A percentile compares a stretch with the other conserved stretches of the same genome.
Conservation (phyloP, 2,329 filamentous ascomycete species). For the Madurella mycetomatis region DNA sequence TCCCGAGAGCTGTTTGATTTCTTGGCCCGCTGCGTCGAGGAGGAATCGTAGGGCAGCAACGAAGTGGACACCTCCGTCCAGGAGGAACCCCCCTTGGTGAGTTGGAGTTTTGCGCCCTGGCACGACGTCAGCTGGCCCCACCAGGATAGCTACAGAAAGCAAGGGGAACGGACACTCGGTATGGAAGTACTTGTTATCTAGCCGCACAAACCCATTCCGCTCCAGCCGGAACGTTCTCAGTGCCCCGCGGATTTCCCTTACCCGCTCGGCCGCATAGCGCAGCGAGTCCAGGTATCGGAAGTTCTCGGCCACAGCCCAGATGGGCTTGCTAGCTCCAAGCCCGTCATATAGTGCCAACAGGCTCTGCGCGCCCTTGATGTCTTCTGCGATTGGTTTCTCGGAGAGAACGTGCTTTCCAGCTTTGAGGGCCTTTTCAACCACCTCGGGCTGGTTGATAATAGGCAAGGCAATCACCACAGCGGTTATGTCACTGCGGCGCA, state of each 20-base stretch:
- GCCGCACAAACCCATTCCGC: conserved; percentile 40
- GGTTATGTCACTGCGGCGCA: conserved; percentile 49
- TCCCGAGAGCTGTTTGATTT: conserved; percentile 47
- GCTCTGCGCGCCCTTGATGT: conserved; percentile 33
- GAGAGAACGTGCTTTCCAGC: conserved; percentile 67
- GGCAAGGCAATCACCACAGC: conserved; percentile 59
- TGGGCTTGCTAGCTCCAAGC: conserved; percentile 27
- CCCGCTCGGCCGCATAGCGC: conserved; percentile 21
- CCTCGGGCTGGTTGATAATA: conserved; percentile 55
- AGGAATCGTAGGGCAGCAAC: conserved; percentile 59
- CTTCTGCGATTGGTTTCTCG: conserved; percentile 64
- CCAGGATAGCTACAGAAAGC: background rate
- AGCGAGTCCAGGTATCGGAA: conserved; percentile 53
- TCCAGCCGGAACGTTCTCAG: conserved; percentile 37
- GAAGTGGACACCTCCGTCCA: conserved; percentile 73
- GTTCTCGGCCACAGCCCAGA: conserved; percentile 67
- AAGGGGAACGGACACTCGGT: conserved; percentile 37
- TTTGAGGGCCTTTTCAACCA: conserved; percentile 54
- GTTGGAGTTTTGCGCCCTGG: conserved; percentile 62
- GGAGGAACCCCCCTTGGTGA: conserved; percentile 71
- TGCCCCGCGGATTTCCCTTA: conserved; percentile 27
- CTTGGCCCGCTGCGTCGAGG: conserved; percentile 44
- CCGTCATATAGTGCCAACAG: conserved; percentile 31
- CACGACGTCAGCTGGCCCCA: background rate
- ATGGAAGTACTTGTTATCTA: conserved; percentile 44